phyloP scores from a whole-genome alignment of 1,284 basidiomycete genomes.

The Lentinula novae-zelandiae region DNA sequence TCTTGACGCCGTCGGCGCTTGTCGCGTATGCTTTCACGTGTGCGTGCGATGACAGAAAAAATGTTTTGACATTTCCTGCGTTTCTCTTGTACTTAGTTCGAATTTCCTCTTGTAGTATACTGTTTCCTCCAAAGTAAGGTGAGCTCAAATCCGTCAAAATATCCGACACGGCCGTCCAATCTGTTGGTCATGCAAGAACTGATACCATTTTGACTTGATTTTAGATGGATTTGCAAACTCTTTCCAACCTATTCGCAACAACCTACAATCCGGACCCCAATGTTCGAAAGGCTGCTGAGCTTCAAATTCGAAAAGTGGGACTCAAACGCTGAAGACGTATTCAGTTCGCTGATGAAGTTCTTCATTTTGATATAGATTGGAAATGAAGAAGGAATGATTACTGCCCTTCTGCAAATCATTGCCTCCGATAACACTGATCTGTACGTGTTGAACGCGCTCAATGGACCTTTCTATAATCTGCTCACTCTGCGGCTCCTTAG shows the following conservation, averaged over 20 bases:
- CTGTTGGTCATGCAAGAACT: not conserved
- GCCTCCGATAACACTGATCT: slow-evolving; percentile 70
- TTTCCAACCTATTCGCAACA: slow-evolving; percentile 74
- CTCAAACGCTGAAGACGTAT: not conserved
- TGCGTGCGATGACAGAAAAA: not conserved
- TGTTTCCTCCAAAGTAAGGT: not conserved
- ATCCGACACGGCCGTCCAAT: not conserved
- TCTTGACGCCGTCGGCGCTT: not conserved
- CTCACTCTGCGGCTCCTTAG: slow-evolving; percentile 32
- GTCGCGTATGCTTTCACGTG: not conserved
- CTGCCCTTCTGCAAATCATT: slow-evolving; percentile 79
- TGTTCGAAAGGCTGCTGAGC: slow-evolving; percentile 75
- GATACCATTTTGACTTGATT: not conserved
- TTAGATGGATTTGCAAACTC: slow-evolving; percentile 71
- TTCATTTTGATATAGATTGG: slow-evolving; percentile 47
- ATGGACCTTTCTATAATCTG: slow-evolving; percentile 6
- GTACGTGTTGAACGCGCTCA: slow-evolving; percentile 55
- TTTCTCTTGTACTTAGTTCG: not conserved
- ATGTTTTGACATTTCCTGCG: not conserved
- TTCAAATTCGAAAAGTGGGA: slow-evolving; percentile 76
- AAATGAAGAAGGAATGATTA: slow-evolving; percentile 73
- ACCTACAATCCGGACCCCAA: slow-evolving; percentile 84
- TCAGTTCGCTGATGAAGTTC: slow-evolving; percentile 1
- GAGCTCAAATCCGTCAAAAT: not conserved
- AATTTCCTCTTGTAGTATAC: not conserved